phyloP scores from a whole-genome alignment of 768 basidiomycete species.

The Dendrothele bispora region DNA sequence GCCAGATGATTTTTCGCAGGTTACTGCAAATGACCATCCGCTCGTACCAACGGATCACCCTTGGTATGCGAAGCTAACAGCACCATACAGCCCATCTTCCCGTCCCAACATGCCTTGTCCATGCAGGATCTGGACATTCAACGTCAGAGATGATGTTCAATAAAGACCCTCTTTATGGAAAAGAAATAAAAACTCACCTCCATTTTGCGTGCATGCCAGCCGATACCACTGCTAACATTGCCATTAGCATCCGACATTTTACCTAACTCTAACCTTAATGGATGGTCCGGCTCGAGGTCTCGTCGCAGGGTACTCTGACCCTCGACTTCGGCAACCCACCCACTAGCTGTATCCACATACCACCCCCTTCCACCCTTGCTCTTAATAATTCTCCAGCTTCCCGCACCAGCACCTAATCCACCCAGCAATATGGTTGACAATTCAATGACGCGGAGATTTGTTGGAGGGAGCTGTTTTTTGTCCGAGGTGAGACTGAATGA shows the following conservation, averaged over 20 bases:
- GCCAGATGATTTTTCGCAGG: too few relatives aligned
- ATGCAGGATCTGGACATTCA: constrained; percentile 62
- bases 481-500: constrained; percentile 50
- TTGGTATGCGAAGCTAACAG: constrained; percentile 92
- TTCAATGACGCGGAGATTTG: constrained; percentile 85
- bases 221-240: constrained; percentile 87
- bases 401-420: constrained; percentile 75
- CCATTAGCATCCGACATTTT: constrained; percentile 79
- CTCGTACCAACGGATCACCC: constrained; percentile 52
- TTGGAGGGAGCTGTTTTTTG: constrained; percentile 46
- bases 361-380: constrained; percentile 94
- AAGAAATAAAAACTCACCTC: constrained; percentile 60
- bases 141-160: not conserved
- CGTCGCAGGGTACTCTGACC: constrained; percentile 50
- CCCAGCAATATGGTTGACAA: constrained; percentile 70
- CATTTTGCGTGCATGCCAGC: constrained; percentile 98
- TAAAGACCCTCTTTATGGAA: constrained; percentile 1
- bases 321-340: constrained; percentile 62
- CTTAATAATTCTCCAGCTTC: constrained; percentile 84
- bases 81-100: constrained; percentile 92
- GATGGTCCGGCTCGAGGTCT: constrained; percentile 60
- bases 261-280: constrained; percentile 69
- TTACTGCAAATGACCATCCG: too few relatives aligned
- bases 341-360: constrained; percentile 89
- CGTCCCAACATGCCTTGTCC: constrained; percentile 90